Evolutionary conservation across 768 basidiomycete species (phyloP).

Genomic region (Panaeolus cyanescens): DNA sequence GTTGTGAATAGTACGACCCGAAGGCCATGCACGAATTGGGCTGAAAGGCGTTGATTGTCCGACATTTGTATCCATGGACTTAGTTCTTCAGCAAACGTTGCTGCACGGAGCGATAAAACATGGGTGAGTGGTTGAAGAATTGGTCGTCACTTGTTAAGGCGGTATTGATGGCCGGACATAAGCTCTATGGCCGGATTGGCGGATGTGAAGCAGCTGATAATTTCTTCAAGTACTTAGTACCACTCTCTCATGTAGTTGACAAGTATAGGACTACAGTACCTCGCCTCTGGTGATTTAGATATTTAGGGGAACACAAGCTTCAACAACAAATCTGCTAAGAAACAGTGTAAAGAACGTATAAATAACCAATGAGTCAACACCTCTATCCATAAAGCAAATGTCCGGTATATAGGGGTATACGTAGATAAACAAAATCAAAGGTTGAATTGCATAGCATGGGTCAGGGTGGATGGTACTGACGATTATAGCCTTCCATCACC

Average conservation of each 20-base stretch:
- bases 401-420: no score
- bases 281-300: no score
- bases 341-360: no score
- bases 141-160: not conserved
- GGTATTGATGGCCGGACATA: not conserved
- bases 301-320: no score
- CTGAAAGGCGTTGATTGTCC: not conserved
- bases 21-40: constrained; percentile 24
- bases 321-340: no score
- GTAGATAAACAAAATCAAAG: not conserved
- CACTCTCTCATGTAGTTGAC: no score
- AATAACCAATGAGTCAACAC: no score
- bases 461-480: not conserved
- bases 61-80: constrained; percentile 7
- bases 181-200: not conserved
- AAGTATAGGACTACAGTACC: no score
- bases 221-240: not conserved
- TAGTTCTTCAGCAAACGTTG: not conserved
- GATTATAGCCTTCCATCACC: not conserved
- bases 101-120: not conserved
- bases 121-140: not conserved
- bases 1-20: constrained; percentile 44
- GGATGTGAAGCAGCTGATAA: not conserved
- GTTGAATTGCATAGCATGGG: not conserved
- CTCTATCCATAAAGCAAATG: no score